These are phyloP conservation scores for Boletus subluridellus DNA, from an alignment of 1,284 basidiomycete genomes.

Conservation along the genomic window DNA sequence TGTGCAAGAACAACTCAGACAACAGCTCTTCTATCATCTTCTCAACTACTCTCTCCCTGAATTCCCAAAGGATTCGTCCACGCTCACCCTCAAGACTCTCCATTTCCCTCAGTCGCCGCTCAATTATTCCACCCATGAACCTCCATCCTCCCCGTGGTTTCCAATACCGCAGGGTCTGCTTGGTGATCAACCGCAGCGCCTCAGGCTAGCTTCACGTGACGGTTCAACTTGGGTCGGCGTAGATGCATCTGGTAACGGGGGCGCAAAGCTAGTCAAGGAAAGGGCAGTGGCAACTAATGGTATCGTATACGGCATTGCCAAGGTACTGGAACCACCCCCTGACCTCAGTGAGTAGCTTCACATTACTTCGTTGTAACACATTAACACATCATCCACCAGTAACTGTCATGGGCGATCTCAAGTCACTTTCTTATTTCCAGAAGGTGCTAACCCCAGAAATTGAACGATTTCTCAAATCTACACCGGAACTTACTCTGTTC, in stretches of 20 bases:
- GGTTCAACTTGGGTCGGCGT: slow-evolving; percentile 61
- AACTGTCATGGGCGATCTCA: slow-evolving; percentile 50
- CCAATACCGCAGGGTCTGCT: slow-evolving; percentile 79
- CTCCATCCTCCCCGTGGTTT: slow-evolving; percentile 82
- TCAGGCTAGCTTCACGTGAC: slow-evolving; percentile 60
- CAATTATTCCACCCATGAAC: slow-evolving; percentile 56
- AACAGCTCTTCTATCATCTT: slow-evolving; percentile 93
- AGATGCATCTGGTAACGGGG: slow-evolving; percentile 69
- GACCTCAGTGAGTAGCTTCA: slow-evolving; percentile 58
- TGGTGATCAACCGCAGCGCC: slow-evolving; percentile 76
- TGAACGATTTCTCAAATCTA: slow-evolving; percentile 52
- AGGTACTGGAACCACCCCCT: slow-evolving; percentile 74
- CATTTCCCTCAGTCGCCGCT: slow-evolving; percentile 62
- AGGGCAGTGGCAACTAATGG: slow-evolving; percentile 69
- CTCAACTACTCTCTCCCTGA: slow-evolving; percentile 76
- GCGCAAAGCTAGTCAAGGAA: slow-evolving; percentile 58
- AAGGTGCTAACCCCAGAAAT: slow-evolving; percentile 62
- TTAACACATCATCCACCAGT: slow-evolving; percentile 11
- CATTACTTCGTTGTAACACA: neutral
- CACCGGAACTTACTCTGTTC: slow-evolving; percentile 83
- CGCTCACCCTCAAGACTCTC: slow-evolving; percentile 57
- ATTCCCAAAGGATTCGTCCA: slow-evolving; percentile 42
- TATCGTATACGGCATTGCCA: slow-evolving; percentile 70
- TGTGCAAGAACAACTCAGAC: slow-evolving; percentile 77
- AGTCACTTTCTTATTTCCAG: slow-evolving; percentile 67